phyloP scores from a whole-genome alignment of 306 rosid species.

The Neltuma alba region DNA sequence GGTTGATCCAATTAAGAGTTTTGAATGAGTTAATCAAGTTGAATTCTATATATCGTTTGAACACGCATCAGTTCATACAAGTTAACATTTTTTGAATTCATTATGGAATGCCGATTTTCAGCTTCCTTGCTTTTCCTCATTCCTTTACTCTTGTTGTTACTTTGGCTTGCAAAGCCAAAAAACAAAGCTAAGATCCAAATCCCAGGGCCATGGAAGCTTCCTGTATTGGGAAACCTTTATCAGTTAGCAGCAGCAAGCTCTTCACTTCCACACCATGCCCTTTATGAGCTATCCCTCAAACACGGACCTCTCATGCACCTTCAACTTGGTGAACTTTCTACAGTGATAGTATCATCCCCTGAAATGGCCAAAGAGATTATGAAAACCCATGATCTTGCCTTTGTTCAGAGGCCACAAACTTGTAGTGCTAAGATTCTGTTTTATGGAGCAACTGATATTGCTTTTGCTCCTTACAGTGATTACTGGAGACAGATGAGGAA shows the following conservation, averaged over 20 bases:
- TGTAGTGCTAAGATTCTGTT: neutral
- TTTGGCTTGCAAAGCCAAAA: too few relatives aligned
- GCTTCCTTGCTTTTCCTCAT: too few relatives aligned
- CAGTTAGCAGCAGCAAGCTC: neutral
- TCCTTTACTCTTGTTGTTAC: too few relatives aligned
- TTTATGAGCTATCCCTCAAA: neutral
- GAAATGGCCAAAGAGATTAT: neutral
- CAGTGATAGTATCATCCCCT: neutral
- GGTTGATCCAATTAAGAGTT: too few relatives aligned
- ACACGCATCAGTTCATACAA: too few relatives aligned
- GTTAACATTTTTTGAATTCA: too few relatives aligned
- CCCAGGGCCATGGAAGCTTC: constrained; percentile 9
- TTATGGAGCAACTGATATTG: neutral
- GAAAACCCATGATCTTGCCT: neutral
- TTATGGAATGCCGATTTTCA: too few relatives aligned
- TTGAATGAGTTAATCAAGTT: too few relatives aligned
- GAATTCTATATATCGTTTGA: too few relatives aligned
- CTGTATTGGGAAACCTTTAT: neutral
- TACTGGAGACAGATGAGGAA: neutral
- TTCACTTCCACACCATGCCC: neutral
- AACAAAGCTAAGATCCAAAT: neutral
- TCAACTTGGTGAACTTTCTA: neutral
- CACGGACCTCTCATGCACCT: neutral
- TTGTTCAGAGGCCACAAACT: neutral
- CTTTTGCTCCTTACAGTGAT: neutral